A percentile compares a stretch with the other conserved stretches of the same genome.
Evolutionary conservation across 169 alveolate genomes (phyloP).

Genomic region (Perkinsus marinus): DNA sequence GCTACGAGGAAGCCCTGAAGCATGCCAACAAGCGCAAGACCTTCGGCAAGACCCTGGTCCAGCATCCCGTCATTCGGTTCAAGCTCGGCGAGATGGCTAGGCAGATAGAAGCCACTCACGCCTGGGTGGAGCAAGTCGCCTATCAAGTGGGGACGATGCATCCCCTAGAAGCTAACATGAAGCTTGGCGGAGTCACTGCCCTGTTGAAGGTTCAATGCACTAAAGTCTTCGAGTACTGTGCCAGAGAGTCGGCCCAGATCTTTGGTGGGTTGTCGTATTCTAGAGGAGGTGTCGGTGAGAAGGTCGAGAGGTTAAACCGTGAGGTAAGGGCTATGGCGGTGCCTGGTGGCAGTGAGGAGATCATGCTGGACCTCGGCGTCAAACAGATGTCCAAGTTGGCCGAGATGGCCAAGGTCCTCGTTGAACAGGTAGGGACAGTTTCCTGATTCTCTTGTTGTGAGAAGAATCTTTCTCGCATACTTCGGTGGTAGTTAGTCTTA

Average conservation of each 20-base stretch:
- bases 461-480: too few relatives aligned
- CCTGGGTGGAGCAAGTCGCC: conserved; percentile 9
- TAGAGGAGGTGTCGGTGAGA: conserved; percentile 28
- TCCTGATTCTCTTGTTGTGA: neutral
- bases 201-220: conserved; percentile 19
- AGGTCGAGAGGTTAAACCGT: conserved; percentile 26
- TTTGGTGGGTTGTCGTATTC: conserved; percentile 22
- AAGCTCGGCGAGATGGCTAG: conserved; percentile 27
- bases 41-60: conserved; percentile 16
- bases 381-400: conserved; percentile 16
- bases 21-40: conserved; percentile 16
- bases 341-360: conserved; percentile 27
- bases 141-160: conserved; percentile 14
- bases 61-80: conserved; percentile 27
- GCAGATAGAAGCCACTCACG: conserved; percentile 12
- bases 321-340: conserved; percentile 25
- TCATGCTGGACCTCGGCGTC: conserved; percentile 21
- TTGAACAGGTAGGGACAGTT: neutral
- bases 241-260: conserved; percentile 22
- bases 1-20: conserved; percentile 19
- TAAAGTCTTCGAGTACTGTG: conserved; percentile 15
- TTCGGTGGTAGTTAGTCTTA: too few relatives aligned
- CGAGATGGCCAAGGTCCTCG: conserved; percentile 8
- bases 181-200: conserved; percentile 18
- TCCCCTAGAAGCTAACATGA: conserved; percentile 9